Conservation (phyloP, 768 basidiomycete genomes). For the Mycena galopus region DNA sequence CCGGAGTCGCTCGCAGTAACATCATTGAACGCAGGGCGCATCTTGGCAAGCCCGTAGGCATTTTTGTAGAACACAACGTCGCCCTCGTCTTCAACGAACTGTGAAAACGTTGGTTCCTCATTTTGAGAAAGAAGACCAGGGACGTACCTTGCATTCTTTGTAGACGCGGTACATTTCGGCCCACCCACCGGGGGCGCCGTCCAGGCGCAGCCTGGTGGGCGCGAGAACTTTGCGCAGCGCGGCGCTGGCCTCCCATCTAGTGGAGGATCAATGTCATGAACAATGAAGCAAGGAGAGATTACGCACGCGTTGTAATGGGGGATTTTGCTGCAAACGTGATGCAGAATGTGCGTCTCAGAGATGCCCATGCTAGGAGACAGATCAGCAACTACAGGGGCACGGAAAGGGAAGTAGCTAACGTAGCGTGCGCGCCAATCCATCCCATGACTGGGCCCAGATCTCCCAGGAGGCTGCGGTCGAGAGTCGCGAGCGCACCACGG, state of each 20-base stretch:
- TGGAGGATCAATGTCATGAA: slow-evolving; percentile 12
- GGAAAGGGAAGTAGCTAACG: slow-evolving; percentile 57
- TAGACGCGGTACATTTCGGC: slow-evolving; percentile 83
- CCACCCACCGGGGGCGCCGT: slow-evolving; percentile 86
- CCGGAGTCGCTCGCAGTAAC: slow-evolving; percentile 67
- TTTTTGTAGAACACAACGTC: slow-evolving; percentile 95
- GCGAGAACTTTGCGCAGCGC: slow-evolving; percentile 86
- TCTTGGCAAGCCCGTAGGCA: slow-evolving; percentile 79
- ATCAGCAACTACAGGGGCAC: background rate
- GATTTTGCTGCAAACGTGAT: slow-evolving; percentile 95
- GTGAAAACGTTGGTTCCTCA: background rate
- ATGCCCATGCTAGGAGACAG: slow-evolving; percentile 65
- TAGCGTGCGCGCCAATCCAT: slow-evolving; percentile 87
- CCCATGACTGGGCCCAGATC: slow-evolving; percentile 84
- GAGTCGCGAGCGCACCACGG: slow-evolving; percentile 92
- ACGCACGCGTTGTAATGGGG: slow-evolving; percentile 91
- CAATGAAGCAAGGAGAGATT: background rate
- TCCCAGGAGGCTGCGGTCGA: slow-evolving; percentile 87
- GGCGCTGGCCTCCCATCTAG: slow-evolving; percentile 89
- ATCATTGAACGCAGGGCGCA: slow-evolving; percentile 76
- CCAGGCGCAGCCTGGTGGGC: slow-evolving; percentile 69
- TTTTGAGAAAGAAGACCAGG: background rate
- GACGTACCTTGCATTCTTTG: slow-evolving; percentile 77
- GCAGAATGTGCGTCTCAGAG: slow-evolving; percentile 92
- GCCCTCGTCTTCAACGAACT: slow-evolving; percentile 96